Evolutionary conservation across 106 monocot genomes (phyloP).

Genomic region (Dendrobium catenatum): DNA sequence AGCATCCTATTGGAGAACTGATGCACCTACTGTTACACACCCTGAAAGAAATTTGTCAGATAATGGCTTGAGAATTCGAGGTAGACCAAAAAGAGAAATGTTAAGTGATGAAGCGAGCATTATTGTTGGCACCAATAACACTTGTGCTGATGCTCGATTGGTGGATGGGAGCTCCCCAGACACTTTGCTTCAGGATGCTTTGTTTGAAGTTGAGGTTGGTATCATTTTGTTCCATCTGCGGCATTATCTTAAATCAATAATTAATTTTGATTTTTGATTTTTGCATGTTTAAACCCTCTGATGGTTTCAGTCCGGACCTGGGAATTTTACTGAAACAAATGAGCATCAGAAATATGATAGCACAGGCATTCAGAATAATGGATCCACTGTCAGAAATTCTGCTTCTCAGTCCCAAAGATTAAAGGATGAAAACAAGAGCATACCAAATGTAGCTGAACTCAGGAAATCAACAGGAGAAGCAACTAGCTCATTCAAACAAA

Average conservation of each 20-base stretch:
- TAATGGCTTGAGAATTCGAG: conserved; percentile 11
- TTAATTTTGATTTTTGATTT: conserved; percentile 7
- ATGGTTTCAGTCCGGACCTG: conserved; percentile 35
- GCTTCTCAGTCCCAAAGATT: conserved; percentile 17
- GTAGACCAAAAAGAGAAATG: conserved; percentile 25
- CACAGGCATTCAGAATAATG: neutral
- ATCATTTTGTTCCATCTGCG: neutral
- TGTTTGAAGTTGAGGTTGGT: conserved; percentile 33
- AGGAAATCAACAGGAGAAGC: conserved; percentile 8
- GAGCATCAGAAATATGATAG: conserved; percentile 16
- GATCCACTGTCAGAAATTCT: conserved; percentile 13
- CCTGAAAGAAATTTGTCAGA: conserved; percentile 14
- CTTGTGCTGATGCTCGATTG: conserved; percentile 5
- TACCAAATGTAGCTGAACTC: conserved; percentile 3
- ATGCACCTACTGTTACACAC: conserved; percentile 13
- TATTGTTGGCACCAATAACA: conserved; percentile 13
- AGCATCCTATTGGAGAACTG: conserved; percentile 7
- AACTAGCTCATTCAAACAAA: conserved; percentile 14
- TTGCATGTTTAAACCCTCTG: conserved; percentile 2
- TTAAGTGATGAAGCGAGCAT: conserved; percentile 16
- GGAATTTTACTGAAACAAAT: conserved; percentile 13
- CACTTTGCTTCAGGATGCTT: conserved; percentile 21
- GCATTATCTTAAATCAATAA: neutral
- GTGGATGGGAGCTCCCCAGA: conserved; percentile 11
- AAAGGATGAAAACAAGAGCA: conserved; percentile 16